These are phyloP conservation scores for Stachybotrys elegans DNA, from an alignment of 2,329 filamentous ascomycete species.

Conservation along the genomic window DNA sequence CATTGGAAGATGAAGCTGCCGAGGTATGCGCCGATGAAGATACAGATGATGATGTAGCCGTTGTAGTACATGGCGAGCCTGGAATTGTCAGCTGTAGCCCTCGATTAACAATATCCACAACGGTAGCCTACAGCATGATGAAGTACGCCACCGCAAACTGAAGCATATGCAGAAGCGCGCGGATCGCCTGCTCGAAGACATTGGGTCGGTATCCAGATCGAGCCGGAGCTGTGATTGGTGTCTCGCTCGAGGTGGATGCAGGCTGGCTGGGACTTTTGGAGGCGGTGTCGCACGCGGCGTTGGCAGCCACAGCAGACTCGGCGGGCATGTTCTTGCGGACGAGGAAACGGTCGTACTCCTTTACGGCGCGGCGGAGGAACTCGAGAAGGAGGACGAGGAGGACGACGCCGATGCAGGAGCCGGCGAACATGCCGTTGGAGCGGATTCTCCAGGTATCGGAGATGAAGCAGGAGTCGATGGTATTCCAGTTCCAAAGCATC, in stretches of 20 bases:
- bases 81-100: slow-evolving; percentile 3
- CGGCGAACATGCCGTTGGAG: slow-evolving; percentile 68
- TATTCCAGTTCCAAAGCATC: slow-evolving; percentile 82
- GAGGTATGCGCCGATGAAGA: slow-evolving; percentile 70
- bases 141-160: slow-evolving; percentile 76
- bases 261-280: slow-evolving; percentile 17
- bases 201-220: slow-evolving; percentile 48
- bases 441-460: slow-evolving; percentile 64
- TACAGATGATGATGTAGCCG: slow-evolving; percentile 75
- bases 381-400: slow-evolving; percentile 71
- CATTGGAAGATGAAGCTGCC: slow-evolving; percentile 71
- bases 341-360: slow-evolving; percentile 68
- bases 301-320: slow-evolving; percentile 18
- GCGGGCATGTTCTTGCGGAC: slow-evolving; percentile 42
- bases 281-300: slow-evolving; percentile 8
- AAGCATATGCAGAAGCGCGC: slow-evolving; percentile 62
- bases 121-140: slow-evolving; percentile 55
- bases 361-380: slow-evolving; percentile 61
- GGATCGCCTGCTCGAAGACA: slow-evolving; percentile 58
- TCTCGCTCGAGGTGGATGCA: slow-evolving; percentile 5
- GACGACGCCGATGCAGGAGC: slow-evolving; percentile 72
- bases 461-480: slow-evolving; percentile 67
- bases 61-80: slow-evolving; percentile 57
- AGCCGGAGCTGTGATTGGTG: slow-evolving; percentile 7
- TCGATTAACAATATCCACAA: background rate